These are phyloP conservation scores for Dipodascus albidus DNA, from an alignment of 805 yeast species.

Conservation along the genomic window DNA sequence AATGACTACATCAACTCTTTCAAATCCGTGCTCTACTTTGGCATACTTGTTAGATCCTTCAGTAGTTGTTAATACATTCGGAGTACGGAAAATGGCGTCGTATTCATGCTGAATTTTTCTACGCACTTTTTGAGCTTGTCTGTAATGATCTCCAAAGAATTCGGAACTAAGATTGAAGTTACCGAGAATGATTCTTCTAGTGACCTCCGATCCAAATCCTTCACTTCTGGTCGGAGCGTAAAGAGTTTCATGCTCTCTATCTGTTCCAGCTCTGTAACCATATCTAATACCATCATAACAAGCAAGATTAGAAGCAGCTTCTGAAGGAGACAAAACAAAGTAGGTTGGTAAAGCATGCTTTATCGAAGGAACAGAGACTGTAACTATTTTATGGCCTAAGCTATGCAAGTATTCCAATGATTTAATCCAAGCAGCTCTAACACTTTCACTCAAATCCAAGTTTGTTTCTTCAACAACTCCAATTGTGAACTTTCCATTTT, in stretches of 20 bases:
- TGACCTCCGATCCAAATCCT: conserved; percentile 76
- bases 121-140: conserved; percentile 64
- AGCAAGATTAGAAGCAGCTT: conserved; percentile 85
- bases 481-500: conserved; percentile 30
- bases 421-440: conserved; percentile 36
- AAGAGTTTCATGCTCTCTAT: conserved; percentile 23
- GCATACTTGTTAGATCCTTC: background rate
- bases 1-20: conserved; percentile 50
- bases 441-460: conserved; percentile 40
- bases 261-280: conserved; percentile 41
- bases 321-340: conserved; percentile 82
- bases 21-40: conserved; percentile 11
- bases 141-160: conserved; percentile 58
- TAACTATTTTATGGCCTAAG: conserved; percentile 41
- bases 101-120: conserved; percentile 51
- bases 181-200: conserved; percentile 74
- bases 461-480: conserved; percentile 69
- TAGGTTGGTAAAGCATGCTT: conserved; percentile 64
- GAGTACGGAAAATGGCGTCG: conserved; percentile 44
- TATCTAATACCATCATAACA: conserved; percentile 86
- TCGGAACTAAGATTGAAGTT: conserved; percentile 75
- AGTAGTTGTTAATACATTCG: conserved; percentile 34
- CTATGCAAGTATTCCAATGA: conserved; percentile 34
- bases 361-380: conserved; percentile 63
- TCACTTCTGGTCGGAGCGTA: conserved; percentile 47